Evolutionary conservation across 176 grass and related monocot species (phyloP).

Genomic region (Elymus sibiricus): DNA sequence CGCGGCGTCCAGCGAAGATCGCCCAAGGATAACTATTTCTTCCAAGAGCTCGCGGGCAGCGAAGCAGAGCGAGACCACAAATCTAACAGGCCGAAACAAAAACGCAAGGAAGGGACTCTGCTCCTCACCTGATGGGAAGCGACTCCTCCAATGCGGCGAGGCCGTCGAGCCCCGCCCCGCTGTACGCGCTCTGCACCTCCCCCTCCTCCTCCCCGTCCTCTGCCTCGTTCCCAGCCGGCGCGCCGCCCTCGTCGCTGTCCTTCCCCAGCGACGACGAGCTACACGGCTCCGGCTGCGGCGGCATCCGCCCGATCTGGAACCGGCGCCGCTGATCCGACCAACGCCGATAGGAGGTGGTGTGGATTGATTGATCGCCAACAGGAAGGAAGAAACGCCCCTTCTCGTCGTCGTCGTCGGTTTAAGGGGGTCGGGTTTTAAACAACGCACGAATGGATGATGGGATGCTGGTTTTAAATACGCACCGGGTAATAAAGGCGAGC

Average conservation of each 20-base stretch:
- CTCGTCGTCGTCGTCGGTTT: not conserved
- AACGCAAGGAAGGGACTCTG: not conserved
- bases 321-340: not conserved
- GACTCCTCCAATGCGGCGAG: conserved; percentile 51
- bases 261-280: conserved; percentile 53
- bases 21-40: not conserved
- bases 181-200: conserved; percentile 57
- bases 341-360: not conserved
- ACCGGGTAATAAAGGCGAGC: not conserved
- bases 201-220: conserved; percentile 20
- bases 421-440: not conserved
- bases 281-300: conserved; percentile 7
- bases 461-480: too few species aligned
- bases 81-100: not conserved
- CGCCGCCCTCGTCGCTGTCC: conserved; percentile 28
- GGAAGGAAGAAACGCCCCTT: not conserved
- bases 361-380: not conserved
- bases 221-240: conserved; percentile 3
- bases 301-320: not conserved
- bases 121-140: conserved; percentile 50
- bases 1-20: too few species aligned
- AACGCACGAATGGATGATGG: too few species aligned
- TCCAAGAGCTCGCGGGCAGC: not conserved
- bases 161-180: conserved; percentile 3
- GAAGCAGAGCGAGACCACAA: not conserved